Base-by-base conservation (phyloP, 352 stramenopile genomes). In the Globisporangium parvum region DNA sequence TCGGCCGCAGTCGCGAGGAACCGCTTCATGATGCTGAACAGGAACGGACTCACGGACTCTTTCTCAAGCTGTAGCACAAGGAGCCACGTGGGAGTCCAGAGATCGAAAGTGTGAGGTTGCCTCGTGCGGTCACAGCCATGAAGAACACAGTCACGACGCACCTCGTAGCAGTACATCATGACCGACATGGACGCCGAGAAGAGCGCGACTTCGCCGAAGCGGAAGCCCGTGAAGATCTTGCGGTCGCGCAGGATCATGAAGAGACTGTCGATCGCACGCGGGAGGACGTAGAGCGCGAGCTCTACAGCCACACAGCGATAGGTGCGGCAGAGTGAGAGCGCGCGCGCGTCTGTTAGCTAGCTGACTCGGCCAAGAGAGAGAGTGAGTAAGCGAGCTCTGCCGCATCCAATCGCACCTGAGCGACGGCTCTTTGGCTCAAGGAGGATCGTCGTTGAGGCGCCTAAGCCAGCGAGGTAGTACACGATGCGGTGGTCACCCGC, bases 111-210 rank as follows among this genome's bases (percentile, higher is more conserved):
- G 39, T n/a, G 14, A 18, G 18, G 17, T 2, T n/a, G 14, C 18
- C 10, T 20, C 14, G 12, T n/a, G n/a, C n/a, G n/a, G n/a, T n/a
- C n/a, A 44, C 5, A 9, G 14, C 14, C 15, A 18, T 10, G 0
- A 44, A 6, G 0, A 6, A 8, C 2, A 44, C 14, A 44, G 6
- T 9, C 20, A 8, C 21, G 18, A 42, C 62, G 56, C 66, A 87
- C 79, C 80, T 93, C 81, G 53, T 91, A 93, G 56, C 69, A 88
- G 64, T 85, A 87, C 84, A 92, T 92, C 65, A 93, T 85, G 46
- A 83, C 66, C 10, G 75, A 69, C 81, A 92, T 93, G 10, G 81
- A 93, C 14, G 67, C 66, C 24, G 80, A 80, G 53, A 92, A 93
- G 41, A 93, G 69, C 47, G 78, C 66, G 33, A 91, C 70, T 55